Evolutionary conservation across 2,329 filamentous ascomycete genomes (phyloP).

Genomic region (Proliferodiscus dingleyae): DNA sequence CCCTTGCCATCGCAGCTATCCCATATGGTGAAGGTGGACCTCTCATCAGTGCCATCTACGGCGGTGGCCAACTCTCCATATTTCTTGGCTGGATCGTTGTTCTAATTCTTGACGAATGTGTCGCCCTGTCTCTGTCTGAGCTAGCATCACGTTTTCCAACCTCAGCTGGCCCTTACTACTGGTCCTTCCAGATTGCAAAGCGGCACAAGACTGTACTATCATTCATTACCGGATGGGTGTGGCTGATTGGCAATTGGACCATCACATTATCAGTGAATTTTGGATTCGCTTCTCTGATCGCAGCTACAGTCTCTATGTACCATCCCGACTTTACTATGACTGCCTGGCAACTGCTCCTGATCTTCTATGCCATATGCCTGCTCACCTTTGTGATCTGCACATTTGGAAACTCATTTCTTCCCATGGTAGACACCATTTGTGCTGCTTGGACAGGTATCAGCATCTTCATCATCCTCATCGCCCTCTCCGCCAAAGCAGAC

Average conservation of each 20-base stretch:
- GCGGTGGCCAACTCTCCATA: slow-evolving; percentile 46
- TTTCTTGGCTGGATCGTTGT: slow-evolving; percentile 54
- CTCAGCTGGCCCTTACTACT: slow-evolving; percentile 75
- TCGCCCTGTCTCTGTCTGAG: slow-evolving; percentile 66
- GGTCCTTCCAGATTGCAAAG: slow-evolving; percentile 68
- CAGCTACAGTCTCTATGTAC: slow-evolving; percentile 65
- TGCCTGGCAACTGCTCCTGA: slow-evolving; percentile 64
- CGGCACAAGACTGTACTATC: slow-evolving; percentile 58
- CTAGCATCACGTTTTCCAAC: slow-evolving; percentile 73
- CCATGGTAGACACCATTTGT: slow-evolving; percentile 67
- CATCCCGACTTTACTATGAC: slow-evolving; percentile 64
- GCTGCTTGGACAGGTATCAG: slow-evolving; percentile 67
- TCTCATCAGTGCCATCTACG: slow-evolving; percentile 29
- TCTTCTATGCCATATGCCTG: slow-evolving; percentile 68
- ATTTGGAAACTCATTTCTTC: slow-evolving; percentile 56
- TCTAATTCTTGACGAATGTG: slow-evolving; percentile 54
- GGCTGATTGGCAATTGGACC: slow-evolving; percentile 72
- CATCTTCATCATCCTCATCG: slow-evolving; percentile 64
- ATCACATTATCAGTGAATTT: slow-evolving; percentile 62
- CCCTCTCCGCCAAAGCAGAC: slow-evolving; percentile 51
- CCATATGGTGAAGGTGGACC: slow-evolving; percentile 43
- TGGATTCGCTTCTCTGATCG: slow-evolving; percentile 62
- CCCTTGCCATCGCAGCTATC: slow-evolving; percentile 55
- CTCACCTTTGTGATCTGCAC: slow-evolving; percentile 61
- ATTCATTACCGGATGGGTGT: slow-evolving; percentile 73